These are phyloP conservation scores for Copromyces sp. DNA, from an alignment of 495 filamentous ascomycete species.

Conservation along the genomic window DNA sequence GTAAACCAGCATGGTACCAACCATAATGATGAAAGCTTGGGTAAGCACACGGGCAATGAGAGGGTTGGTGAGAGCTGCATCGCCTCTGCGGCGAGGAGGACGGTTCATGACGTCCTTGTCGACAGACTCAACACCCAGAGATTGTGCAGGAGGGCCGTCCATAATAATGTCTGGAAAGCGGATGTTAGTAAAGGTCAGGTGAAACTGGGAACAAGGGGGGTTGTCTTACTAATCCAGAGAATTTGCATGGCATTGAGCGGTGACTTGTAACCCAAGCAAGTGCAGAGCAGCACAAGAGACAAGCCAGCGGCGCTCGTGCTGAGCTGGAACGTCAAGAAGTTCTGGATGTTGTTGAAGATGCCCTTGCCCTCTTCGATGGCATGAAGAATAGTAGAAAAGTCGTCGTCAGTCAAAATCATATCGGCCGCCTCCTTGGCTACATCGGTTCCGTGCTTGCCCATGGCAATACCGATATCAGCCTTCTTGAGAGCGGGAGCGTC, in stretches of 20 bases:
- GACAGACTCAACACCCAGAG: slow-evolving; percentile 89
- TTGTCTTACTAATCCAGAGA: slow-evolving; percentile 87
- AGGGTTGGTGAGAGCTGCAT: slow-evolving; percentile 73
- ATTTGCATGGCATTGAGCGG: slow-evolving; percentile 99
- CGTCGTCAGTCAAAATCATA: slow-evolving; percentile 97
- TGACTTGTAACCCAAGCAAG: slow-evolving; percentile 82
- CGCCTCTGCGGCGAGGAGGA: slow-evolving; percentile 73
- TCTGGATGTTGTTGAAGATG: slow-evolving; percentile 99
- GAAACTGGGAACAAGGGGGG: neutral
- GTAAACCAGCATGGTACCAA: slow-evolving; percentile 85
- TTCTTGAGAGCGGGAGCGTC: slow-evolving; percentile 95
- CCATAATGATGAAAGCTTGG: slow-evolving; percentile 82
- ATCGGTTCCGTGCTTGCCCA: slow-evolving; percentile 91
- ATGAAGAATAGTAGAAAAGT: slow-evolving; percentile 92
- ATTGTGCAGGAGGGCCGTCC: slow-evolving; percentile 96
- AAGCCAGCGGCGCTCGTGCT: slow-evolving; percentile 94
- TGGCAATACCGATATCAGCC: slow-evolving; percentile 95
- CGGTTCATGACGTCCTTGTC: slow-evolving; percentile 90
- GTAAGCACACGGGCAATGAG: slow-evolving; percentile 77
- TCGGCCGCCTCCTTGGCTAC: slow-evolving; percentile 99
- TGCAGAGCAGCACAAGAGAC: slow-evolving; percentile 82
- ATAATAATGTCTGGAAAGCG: slow-evolving; percentile 72
- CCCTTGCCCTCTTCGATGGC: slow-evolving; percentile 98
- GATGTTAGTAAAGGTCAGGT: slow-evolving; percentile 17
- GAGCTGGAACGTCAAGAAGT: slow-evolving; percentile 97